Evolutionary conservation across 2,329 filamentous ascomycete genomes (phyloP).

Genomic region (Sporothrix euskadiensis): DNA sequence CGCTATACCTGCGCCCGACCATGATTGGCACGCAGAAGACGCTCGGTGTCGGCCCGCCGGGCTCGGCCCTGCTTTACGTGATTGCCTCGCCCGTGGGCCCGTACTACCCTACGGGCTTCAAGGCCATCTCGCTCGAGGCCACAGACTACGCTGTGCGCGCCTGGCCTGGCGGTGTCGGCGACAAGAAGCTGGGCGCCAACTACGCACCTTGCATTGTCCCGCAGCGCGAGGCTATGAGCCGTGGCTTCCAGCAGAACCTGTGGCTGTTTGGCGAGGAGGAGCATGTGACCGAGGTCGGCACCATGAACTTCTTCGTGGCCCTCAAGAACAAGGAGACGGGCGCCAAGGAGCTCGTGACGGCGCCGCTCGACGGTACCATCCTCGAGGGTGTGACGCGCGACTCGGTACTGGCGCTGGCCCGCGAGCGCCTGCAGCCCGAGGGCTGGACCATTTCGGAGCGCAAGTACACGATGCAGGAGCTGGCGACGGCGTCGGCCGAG

Average conservation of each 20-base stretch:
- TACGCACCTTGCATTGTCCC: conserved; percentile 99
- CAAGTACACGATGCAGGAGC: conserved; percentile 87
- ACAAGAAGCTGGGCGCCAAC: conserved; percentile 98
- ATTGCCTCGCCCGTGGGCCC: conserved; percentile 96
- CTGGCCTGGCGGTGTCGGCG: conserved; percentile 95
- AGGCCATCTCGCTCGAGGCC: conserved; percentile 91
- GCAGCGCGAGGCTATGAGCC: conserved; percentile 84
- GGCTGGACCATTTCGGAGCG: conserved; percentile 88
- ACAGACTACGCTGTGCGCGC: conserved; percentile 96
- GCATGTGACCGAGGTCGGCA: conserved; percentile 94
- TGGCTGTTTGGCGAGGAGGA: conserved; percentile 97
- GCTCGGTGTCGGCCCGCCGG: conserved; percentile 87
- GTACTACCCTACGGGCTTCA: conserved; percentile 98
- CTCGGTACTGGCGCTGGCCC: conserved; percentile 81
- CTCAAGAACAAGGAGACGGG: conserved; percentile 84
- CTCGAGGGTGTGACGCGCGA: conserved; percentile 93
- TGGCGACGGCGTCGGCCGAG: conserved; percentile 77
- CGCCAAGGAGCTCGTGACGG: conserved; percentile 89
- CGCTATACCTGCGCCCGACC: conserved; percentile 90
- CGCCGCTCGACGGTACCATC: conserved; percentile 93
- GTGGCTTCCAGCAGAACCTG: conserved; percentile 96
- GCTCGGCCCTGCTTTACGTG: conserved; percentile 86
- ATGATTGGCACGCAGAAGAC: conserved; percentile 97
- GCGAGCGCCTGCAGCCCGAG: conserved; percentile 77
- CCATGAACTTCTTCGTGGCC: conserved; percentile 96